Percentiles rank a stretch among this genome's conserved stretches.
These are phyloP conservation scores for Euphorbia celastroides DNA, from an alignment of 441 rosid species.

Conservation along the genomic window DNA sequence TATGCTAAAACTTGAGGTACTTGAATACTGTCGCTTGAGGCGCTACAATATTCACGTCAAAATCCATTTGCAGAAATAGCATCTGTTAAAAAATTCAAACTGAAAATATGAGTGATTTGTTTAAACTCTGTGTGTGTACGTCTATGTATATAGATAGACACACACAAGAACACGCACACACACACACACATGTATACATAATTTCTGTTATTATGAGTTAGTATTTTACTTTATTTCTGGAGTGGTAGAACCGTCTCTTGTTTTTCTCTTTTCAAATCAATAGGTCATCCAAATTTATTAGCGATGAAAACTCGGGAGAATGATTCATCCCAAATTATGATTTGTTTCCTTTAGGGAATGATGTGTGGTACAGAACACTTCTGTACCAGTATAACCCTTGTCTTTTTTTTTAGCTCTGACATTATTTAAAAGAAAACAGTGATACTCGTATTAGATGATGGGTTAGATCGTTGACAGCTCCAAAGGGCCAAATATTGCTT, in stretches of 20 bases:
- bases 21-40: neutral
- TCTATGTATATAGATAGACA: too few species aligned
- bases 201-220: too few species aligned
- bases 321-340: neutral
- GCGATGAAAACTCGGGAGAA: neutral
- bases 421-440: neutral
- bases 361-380: neutral
- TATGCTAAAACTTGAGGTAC: neutral
- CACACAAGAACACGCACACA: too few species aligned
- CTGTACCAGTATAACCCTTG: conserved; percentile 2
- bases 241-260: neutral
- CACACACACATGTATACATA: too few species aligned
- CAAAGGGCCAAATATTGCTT: neutral
- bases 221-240: neutral
- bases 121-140: neutral
- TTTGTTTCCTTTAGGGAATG: neutral
- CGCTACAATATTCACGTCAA: neutral
- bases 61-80: neutral
- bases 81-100: neutral
- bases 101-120: neutral
- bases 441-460: neutral
- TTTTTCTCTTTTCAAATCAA: neutral
- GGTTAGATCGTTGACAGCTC: neutral
- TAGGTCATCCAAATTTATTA: neutral
- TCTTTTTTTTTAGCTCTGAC: neutral